Percentiles rank a stretch among this genome's conserved stretches.
Conservation (phyloP, 768 basidiomycete genomes). For the Collybiopsis confluens region DNA sequence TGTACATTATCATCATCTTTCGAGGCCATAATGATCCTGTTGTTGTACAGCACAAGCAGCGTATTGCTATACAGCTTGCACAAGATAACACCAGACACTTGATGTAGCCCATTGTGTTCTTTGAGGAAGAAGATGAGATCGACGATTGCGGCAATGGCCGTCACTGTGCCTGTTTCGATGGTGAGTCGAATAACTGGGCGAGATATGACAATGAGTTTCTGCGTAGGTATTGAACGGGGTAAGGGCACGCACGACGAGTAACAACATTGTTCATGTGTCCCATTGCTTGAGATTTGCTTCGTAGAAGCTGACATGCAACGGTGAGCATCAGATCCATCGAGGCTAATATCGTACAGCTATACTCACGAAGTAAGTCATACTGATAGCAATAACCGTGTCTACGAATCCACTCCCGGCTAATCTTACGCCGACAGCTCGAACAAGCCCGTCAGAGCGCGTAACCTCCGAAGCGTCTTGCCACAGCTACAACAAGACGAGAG, state of each 20-base stretch:
- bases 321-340: too few relatives aligned
- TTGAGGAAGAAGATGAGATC: constrained; percentile 13
- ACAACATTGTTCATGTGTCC: constrained; percentile 7
- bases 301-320: constrained; percentile 12
- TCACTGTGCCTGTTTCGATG: constrained; percentile 13
- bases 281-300: constrained; percentile 4
- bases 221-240: too few relatives aligned
- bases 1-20: background rate
- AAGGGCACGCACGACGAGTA: constrained; percentile 8
- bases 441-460: constrained; percentile 2
- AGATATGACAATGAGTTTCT: too few relatives aligned
- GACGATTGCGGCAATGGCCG: constrained; percentile 11
- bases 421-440: constrained; percentile 11
- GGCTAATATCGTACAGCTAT: background rate
- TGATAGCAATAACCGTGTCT: constrained; percentile 12
- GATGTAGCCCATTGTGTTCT: constrained; percentile 11
- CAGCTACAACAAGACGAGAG: constrained; percentile 3
- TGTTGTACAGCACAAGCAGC: constrained; percentile 13
- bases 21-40: background rate
- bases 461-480: constrained; percentile 1
- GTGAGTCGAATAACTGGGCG: constrained; percentile 11
- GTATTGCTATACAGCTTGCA: constrained; percentile 16
- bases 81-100: constrained; percentile 12
- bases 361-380: constrained; percentile 14
- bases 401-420: constrained; percentile 9